Conservation (phyloP, 2,329 filamentous ascomycete species). For the Fusarium nisikadoi region DNA sequence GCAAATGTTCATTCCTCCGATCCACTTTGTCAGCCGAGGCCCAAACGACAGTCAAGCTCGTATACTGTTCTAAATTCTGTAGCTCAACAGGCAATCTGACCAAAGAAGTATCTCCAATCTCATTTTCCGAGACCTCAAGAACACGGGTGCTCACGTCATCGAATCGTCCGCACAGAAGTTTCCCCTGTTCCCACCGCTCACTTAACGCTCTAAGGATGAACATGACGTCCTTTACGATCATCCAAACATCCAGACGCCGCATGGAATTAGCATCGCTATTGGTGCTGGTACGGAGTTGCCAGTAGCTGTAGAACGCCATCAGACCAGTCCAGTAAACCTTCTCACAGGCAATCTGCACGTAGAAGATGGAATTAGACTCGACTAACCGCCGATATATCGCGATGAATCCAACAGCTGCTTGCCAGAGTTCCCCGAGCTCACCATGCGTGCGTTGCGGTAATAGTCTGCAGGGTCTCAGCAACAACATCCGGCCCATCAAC, state of each 20-base stretch:
- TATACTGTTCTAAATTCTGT: background rate
- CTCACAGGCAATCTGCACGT: conserved; percentile 8
- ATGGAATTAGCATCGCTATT: fast-evolving
- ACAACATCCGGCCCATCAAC: conserved; percentile 13
- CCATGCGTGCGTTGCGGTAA: background rate
- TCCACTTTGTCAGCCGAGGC: background rate
- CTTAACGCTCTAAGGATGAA: background rate
- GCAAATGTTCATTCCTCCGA: too few species aligned
- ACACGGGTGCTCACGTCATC: background rate
- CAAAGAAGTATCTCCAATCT: fast-evolving
- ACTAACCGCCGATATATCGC: background rate
- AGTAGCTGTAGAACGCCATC: background rate
- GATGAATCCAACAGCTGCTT: background rate
- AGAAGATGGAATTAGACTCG: conserved; percentile 10
- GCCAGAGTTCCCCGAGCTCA: conserved; percentile 1
- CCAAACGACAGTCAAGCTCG: background rate
- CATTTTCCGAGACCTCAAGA: background rate
- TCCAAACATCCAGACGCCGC: background rate
- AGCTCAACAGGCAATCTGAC: background rate
- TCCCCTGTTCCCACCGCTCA: conserved; percentile 13
- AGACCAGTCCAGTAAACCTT: conserved; percentile 8
- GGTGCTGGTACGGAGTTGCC: fast-evolving
- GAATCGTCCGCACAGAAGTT: background rate
- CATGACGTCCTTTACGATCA: conserved; percentile 6
- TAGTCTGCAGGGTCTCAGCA: background rate